phyloP scores from a whole-genome alignment of 2,329 filamentous ascomycete genomes.

The Cucurbitaria berberidis region DNA sequence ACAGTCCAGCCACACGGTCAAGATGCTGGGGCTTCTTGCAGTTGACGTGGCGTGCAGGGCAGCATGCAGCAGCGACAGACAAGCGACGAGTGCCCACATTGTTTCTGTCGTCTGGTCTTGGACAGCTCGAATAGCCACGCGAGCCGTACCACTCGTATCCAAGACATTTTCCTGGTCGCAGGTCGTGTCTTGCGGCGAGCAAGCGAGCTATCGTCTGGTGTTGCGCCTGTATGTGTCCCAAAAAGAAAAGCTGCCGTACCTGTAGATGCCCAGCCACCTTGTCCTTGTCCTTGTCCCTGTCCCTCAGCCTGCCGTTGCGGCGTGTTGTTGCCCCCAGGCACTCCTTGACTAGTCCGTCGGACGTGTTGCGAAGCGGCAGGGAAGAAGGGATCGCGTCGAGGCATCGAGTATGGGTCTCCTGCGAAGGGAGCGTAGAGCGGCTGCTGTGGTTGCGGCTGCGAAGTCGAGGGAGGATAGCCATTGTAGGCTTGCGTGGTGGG shows the following conservation, averaged over 20 bases:
- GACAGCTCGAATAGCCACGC: conserved; percentile 19
- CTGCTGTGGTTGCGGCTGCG: conserved; percentile 40
- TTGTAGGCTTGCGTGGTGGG: conserved; percentile 33
- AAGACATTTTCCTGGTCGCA: conserved; percentile 13
- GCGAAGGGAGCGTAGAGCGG: conserved; percentile 54
- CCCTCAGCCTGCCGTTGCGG: conserved; percentile 39
- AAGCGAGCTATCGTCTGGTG: background rate
- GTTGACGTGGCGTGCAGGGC: conserved; percentile 21
- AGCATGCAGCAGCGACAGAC: conserved; percentile 6
- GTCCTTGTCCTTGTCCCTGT: no score
- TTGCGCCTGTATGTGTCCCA: conserved; percentile 1
- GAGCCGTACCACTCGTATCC: conserved; percentile 19
- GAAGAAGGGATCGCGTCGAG: conserved; percentile 56
- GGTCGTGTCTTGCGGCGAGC: background rate
- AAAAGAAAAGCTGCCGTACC: conserved; percentile 40
- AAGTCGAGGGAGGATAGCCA: conserved; percentile 45
- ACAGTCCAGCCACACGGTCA: conserved; percentile 17
- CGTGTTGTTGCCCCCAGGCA: conserved; percentile 38
- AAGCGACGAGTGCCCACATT: conserved; percentile 12
- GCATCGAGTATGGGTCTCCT: conserved; percentile 54
- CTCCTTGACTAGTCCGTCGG: conserved; percentile 51
- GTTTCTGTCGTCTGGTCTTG: conserved; percentile 9
- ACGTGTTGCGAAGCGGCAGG: conserved; percentile 44
- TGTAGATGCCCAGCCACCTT: conserved; percentile 43
- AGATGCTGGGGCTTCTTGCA: conserved; percentile 15